phyloP scores from a whole-genome alignment of 2,329 filamentous ascomycete genomes.

The Cordyceps farinosa region DNA sequence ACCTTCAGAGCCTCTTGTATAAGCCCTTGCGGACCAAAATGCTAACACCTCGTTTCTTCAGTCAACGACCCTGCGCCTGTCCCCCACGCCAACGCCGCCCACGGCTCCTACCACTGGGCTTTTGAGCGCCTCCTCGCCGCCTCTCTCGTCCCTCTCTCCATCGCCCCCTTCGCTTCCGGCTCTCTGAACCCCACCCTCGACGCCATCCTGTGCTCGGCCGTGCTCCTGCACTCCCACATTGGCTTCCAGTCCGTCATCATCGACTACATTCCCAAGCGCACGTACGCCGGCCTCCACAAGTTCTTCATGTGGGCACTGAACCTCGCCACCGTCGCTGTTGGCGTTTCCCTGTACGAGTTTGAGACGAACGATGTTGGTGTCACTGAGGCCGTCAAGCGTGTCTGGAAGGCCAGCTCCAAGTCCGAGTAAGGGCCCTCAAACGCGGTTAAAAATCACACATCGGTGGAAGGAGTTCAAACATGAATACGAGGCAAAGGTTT shows the following conservation, averaged over 20 bases:
- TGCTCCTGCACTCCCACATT: slow-evolving; percentile 92
- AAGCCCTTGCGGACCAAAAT: background rate
- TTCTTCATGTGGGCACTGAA: slow-evolving; percentile 76
- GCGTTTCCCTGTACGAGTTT: slow-evolving; percentile 92
- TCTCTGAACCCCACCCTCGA: slow-evolving; percentile 87
- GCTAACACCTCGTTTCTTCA: slow-evolving; percentile 29
- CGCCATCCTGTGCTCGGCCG: slow-evolving; percentile 74
- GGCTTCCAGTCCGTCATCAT: slow-evolving; percentile 88
- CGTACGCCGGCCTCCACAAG: slow-evolving; percentile 65
- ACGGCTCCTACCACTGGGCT: slow-evolving; percentile 98
- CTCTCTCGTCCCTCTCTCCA: slow-evolving; percentile 77
- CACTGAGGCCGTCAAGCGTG: slow-evolving; percentile 80
- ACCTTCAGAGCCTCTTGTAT: background rate
- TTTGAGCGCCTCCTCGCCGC: slow-evolving; percentile 85
- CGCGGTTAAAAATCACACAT: background rate
- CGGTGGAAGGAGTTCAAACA: background rate
- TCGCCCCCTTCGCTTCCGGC: slow-evolving; percentile 89
- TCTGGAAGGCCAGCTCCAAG: slow-evolving; percentile 68
- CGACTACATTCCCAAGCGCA: slow-evolving; percentile 80
- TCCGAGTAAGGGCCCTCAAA: slow-evolving; percentile 35
- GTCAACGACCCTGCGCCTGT: slow-evolving; percentile 84
- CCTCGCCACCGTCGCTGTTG: slow-evolving; percentile 72
- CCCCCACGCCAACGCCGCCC: slow-evolving; percentile 66
- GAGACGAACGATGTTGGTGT: slow-evolving; percentile 98
- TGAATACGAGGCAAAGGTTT: background rate